Base-by-base conservation (phyloP, 345 rosid species). In the Melaleuca alternifolia region DNA sequence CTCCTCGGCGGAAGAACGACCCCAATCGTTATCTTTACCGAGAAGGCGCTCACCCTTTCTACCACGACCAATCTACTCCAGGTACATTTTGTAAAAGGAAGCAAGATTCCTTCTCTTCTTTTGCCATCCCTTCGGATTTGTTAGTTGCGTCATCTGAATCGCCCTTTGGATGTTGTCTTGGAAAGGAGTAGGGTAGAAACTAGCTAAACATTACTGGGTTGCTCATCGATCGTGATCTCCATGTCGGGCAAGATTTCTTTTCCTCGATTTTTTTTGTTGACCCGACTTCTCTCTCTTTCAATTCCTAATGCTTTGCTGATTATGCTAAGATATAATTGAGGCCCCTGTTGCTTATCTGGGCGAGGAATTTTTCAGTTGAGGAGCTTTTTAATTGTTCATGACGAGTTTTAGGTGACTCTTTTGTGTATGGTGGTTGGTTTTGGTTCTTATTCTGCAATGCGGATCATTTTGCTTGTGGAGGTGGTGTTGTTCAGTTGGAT, bases 1-100 rank as follows among this genome's bases (percentile, higher is more conserved):
- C 84, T 71, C 54, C 83, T 30, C 62, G 85, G 20, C 7, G 85
- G 85, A 83, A 76, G 54, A 51, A 33, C 82, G 57, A 87, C 65
- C 88, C 83, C 44, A 28, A 65, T 41, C 88, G 83, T 52, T 87
- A 87, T 53, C 84, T 87, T 56, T 87, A 61, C 85, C 82, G 15
- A 52, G 88, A 87, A 20, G 7, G 71, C 82, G 48, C 51, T 10
- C 52, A 44, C 26, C 61, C 50, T 41, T 76, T 51, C 53, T 62
- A 6, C 85, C 71, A 28, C 16, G 91, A 87, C 56, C 82, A 51
- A 10, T 82, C 88, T 84, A 44, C 61, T 65, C 79, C 90, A 44
- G 89, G 90, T 89, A 87, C 20, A 82, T 53, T 44, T 20, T 11
- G 48, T 11, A 20, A 71, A 20, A 5, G 41, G 20, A 18, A 37